These are phyloP conservation scores for Zygosaccharomyces pseudobailii DNA, from an alignment of 1,139 yeast genomes.

Conservation along the genomic window DNA sequence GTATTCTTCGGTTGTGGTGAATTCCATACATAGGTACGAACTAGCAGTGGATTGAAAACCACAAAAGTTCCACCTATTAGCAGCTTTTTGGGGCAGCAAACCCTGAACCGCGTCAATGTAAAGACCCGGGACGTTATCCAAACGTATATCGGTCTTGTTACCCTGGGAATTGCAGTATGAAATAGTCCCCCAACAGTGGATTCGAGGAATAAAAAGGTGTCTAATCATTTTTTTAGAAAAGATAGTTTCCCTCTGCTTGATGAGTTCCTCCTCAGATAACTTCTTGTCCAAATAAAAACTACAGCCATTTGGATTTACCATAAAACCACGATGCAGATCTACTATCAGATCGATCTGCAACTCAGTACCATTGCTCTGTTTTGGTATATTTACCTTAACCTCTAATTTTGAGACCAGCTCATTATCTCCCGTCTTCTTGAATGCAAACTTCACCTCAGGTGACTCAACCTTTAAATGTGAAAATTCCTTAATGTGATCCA, in stretches of 20 bases:
- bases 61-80: conserved; percentile 81
- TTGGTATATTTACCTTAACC: conserved; percentile 31
- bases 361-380: conserved; percentile 48
- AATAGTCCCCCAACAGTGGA: conserved; percentile 56
- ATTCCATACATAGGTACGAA: conserved; percentile 78
- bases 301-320: conserved; percentile 70
- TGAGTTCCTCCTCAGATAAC: conserved; percentile 11
- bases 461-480: conserved; percentile 34
- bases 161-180: conserved; percentile 28
- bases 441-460: conserved; percentile 56
- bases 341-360: conserved; percentile 20
- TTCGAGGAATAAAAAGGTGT: conserved; percentile 83
- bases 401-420: conserved; percentile 34
- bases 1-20: conserved; percentile 75
- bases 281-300: conserved; percentile 41
- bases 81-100: conserved; percentile 91
- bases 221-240: conserved; percentile 65
- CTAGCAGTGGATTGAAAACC: conserved; percentile 67
- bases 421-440: conserved; percentile 44
- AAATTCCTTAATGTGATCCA: conserved; percentile 17
- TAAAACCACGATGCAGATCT: conserved; percentile 43
- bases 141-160: conserved; percentile 31
- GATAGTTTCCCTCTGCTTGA: conserved; percentile 49
- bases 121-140: conserved; percentile 52
- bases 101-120: conserved; percentile 89